Base-by-base conservation (phyloP, 768 basidiomycete species). In the Polyporus arcularius region DNA sequence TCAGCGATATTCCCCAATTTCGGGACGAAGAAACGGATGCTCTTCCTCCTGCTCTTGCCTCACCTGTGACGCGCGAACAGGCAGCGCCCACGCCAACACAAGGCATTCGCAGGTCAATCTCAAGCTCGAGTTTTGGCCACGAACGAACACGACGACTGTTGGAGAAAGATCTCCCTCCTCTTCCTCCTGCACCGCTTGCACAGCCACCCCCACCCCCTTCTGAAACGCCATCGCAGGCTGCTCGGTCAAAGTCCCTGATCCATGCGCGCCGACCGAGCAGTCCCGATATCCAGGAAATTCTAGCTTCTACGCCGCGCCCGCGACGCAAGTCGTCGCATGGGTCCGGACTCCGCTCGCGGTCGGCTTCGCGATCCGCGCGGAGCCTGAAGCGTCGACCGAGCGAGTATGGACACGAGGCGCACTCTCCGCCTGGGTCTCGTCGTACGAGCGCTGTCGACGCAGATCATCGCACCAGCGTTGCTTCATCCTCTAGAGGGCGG, bases 221-320 rank as follows among this genome's bases (percentile, higher is more conserved):
- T 1, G 18, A 48, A 10, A 30, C 21, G 18, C 46, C 58, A 28
- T n/a, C 21, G 30, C 35, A 7, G 35, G 35, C 35, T 35, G 72
- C 7, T 5, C n/a, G 42, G 12, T 49, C 52, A 15, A 53, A 40
- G 52, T 53, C 52, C 16, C 52, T 40, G 39, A 18, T 38, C 2
- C 52, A 53, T 18, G 38, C 58, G 32, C 54, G 42, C 42, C 52
- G 51, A 18, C 8, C 66, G 63, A 40, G 65, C 71, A 74, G 74
- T 51, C 75, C 75, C 0, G 75, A 76, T 56, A 73, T 76, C 31
- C 50, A 59, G 8, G 60, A 62, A 2, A 71, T 73, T 53, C 66
- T 76, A 18, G 71, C 74, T 5, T 49, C 63, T 5, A 76, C 75
- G 7, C 74, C 74, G 5, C 67, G 71, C 11, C 68, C 73, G 11